Percentiles rank a stretch among this genome's conserved stretches.
Conservation (phyloP, 371 early-diverging fungal species). For the Saksenaea vasiformis region DNA sequence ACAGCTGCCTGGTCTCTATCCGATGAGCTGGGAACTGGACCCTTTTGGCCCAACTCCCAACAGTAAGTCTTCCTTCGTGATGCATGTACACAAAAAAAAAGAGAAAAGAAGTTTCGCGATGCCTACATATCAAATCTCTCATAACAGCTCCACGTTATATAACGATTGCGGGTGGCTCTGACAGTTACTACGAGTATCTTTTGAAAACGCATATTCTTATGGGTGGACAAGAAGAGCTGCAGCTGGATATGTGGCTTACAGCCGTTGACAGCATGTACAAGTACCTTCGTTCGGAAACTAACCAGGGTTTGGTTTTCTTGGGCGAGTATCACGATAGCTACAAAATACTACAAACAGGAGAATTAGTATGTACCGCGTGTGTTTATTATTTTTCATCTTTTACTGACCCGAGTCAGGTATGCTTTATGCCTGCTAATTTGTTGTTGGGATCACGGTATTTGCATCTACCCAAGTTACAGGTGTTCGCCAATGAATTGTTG, state of each 20-base stretch:
- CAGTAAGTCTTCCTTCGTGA: conserved; percentile 27
- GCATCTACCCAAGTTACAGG: conserved; percentile 5
- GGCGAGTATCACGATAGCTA: conserved; percentile 25
- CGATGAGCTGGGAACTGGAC: conserved; percentile 50
- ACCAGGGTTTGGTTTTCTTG: conserved; percentile 31
- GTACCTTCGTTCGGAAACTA: conserved; percentile 43
- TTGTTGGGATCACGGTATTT: conserved; percentile 33
- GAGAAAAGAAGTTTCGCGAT: too few species aligned
- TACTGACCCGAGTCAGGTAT: conserved; percentile 25
- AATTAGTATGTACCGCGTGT: conserved; percentile 33
- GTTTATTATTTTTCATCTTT: neutral
- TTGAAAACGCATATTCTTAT: conserved; percentile 66
- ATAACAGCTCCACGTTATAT: conserved; percentile 28
- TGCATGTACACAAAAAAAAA: neutral
- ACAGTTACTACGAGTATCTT: conserved; percentile 89
- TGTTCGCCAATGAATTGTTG: conserved; percentile 39
- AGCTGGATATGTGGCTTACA: conserved; percentile 40
- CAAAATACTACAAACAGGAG: conserved; percentile 32
- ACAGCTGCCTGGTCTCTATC: conserved; percentile 71
- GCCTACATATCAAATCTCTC: neutral
- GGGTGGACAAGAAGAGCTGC: conserved; percentile 48
- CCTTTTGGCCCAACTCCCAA: conserved; percentile 40
- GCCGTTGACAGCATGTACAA: conserved; percentile 48
- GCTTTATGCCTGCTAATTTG: conserved; percentile 50
- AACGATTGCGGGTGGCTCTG: conserved; percentile 66